phyloP scores from a whole-genome alignment of 176 grass and related monocot species.

The Eleusine indica region DNA sequence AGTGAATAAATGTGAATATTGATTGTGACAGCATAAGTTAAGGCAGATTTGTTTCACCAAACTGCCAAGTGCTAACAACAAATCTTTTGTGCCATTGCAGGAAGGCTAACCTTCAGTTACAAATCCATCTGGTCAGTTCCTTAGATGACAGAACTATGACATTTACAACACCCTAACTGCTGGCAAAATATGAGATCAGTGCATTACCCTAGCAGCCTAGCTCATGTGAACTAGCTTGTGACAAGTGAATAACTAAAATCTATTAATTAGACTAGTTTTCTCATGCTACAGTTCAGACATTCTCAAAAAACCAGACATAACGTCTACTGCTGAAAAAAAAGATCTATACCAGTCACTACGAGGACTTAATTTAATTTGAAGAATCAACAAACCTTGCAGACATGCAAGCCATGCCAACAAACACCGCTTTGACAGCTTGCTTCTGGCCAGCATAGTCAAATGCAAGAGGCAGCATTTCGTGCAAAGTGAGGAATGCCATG shows the following conservation, averaged over 20 bases:
- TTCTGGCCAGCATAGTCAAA: constrained; percentile 99
- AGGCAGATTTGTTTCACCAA: constrained; percentile 4
- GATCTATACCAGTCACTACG: constrained; percentile 4
- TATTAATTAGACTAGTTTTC: constrained; percentile 11
- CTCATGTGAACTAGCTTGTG: neutral
- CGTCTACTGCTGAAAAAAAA: constrained; percentile 25
- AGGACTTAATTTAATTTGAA: constrained; percentile 36
- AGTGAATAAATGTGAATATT: neutral
- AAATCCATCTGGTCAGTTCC: neutral
- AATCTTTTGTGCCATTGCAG: neutral
- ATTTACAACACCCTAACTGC: neutral
- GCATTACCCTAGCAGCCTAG: neutral
- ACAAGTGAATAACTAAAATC: constrained; percentile 11
- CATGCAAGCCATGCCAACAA: constrained; percentile 99
- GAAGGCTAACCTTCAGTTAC: neutral
- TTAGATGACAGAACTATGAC: constrained; percentile 3
- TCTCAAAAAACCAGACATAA: neutral
- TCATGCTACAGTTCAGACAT: neutral
- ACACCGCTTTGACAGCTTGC: constrained; percentile 95
- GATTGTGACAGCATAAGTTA: neutral
- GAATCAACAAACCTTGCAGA: constrained; percentile 76
- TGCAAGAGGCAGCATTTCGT: constrained; percentile 94
- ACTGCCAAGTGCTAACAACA: neutral
- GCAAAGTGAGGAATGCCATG: constrained; percentile 98
- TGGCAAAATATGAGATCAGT: neutral